Evolutionary conservation across 1,284 basidiomycete species (phyloP), one percentile per base, ranked within the genome.

Genomic region (Papiliotrema terrestris): DNA sequence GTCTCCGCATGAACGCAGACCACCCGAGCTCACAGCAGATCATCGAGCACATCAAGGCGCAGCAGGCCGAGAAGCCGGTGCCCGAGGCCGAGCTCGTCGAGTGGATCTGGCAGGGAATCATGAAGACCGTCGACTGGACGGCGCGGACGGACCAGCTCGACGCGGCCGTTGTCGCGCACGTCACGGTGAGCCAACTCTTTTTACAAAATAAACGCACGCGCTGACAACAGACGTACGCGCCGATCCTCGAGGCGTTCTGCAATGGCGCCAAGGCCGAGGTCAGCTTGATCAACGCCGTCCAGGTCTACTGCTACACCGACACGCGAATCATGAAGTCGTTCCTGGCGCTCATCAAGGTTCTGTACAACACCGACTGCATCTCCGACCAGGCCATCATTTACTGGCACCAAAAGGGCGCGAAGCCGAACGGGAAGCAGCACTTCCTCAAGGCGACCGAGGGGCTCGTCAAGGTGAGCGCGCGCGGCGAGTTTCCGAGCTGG

Each of bases 321-420:
- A 92, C 91, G 26, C 87, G 90, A 54, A 83, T 95, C 69, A 92
- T 93, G 78, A 95, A 94, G 75, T 82, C 89, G 8, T 97, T 98
- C 81, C 86, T 90, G 48, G 89, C 92, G 69, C 86, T 98, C 74
- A 82, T 98, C 65, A 96, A 96, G 82, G 89, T 93, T 69, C 81
- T 95, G 75, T 97, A 97, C 80, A 94, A 93, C 77, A 86, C 88
- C 69, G 94, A 98, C 71, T 92, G 91, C 77, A 83, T 97, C 65
- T 89, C 90, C 57, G 91, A 94, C 71, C 88, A 93, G 74, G 93
- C 94, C 59, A 94, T 98, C 71, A 88, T 97, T 58, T 98, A 96
- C 78, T 98, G 94, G 94, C 83, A 91, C 78, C 86, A 89, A 78
- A 98, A 98, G 79, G 94, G 95, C 55, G 89, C 92, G 54, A 96